Evolutionary conservation across 2,329 filamentous ascomycete species (phyloP).

Genomic region (Sarocladium strictum): DNA sequence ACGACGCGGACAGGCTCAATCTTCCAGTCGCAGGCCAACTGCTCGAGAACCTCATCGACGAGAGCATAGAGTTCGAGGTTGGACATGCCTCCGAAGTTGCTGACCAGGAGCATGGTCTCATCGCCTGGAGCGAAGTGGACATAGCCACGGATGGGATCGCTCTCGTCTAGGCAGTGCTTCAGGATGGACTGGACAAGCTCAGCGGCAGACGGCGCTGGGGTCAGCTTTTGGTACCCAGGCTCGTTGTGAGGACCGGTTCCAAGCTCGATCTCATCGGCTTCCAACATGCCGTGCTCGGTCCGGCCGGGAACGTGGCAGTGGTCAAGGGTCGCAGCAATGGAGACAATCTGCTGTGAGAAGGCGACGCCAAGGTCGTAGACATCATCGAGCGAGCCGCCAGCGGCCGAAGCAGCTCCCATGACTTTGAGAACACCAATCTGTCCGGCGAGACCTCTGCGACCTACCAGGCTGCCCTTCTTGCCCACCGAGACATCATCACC

Average conservation of each 20-base stretch:
- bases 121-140: slow-evolving; percentile 41
- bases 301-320: slow-evolving; percentile 55
- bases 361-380: slow-evolving; percentile 45
- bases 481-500: slow-evolving; percentile 62
- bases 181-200: slow-evolving; percentile 53
- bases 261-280: slow-evolving; percentile 50
- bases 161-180: slow-evolving; percentile 52
- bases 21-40: slow-evolving; percentile 40
- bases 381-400: slow-evolving; percentile 41
- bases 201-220: slow-evolving; percentile 41
- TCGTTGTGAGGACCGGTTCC: slow-evolving; percentile 65
- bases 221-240: slow-evolving; percentile 52
- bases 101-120: slow-evolving; percentile 47
- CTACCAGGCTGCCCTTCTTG: slow-evolving; percentile 50
- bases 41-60: slow-evolving; percentile 45
- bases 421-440: slow-evolving; percentile 56
- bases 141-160: slow-evolving; percentile 42
- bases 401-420: slow-evolving; percentile 43
- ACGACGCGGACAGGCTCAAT: slow-evolving; percentile 49
- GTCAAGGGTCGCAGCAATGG: slow-evolving; percentile 52
- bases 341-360: slow-evolving; percentile 46
- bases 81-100: slow-evolving; percentile 55
- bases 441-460: slow-evolving; percentile 55
- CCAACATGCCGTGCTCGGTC: slow-evolving; percentile 40
- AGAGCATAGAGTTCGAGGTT: slow-evolving; percentile 51